These are phyloP conservation scores for Dendrocalamus latiflorus DNA, from an alignment of 202 grass and related monocot genomes.

Conservation along the genomic window DNA sequence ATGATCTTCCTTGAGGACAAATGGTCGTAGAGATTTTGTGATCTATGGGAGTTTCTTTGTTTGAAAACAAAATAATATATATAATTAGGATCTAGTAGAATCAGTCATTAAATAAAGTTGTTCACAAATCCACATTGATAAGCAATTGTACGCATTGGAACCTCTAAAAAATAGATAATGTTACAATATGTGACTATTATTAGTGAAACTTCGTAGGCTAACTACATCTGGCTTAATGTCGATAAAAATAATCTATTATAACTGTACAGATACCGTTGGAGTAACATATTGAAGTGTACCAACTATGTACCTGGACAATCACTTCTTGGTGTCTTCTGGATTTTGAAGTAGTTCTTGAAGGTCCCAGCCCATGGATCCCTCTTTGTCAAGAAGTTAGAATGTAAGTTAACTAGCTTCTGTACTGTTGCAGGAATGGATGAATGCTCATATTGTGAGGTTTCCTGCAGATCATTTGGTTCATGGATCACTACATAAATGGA, in stretches of 20 bases:
- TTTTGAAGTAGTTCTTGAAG: slow-evolving; percentile 64
- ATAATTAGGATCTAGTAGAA: too few species aligned
- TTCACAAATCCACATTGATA: background rate
- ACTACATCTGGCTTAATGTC: background rate
- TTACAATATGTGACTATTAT: background rate
- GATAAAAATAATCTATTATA: background rate
- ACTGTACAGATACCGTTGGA: background rate
- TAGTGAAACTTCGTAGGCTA: background rate
- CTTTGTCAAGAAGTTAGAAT: too few species aligned
- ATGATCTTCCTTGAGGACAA: too few species aligned
- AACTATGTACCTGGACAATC: slow-evolving; percentile 70
- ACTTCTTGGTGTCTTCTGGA: slow-evolving; percentile 64
- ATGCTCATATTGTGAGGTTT: too few species aligned
- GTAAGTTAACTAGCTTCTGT: too few species aligned
- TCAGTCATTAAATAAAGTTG: background rate
- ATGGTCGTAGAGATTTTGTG: too few species aligned
- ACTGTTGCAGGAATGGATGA: too few species aligned
- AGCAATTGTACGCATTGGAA: background rate
- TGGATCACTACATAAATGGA: too few species aligned
- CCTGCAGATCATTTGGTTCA: too few species aligned
- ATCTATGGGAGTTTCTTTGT: too few species aligned
- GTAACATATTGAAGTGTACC: background rate
- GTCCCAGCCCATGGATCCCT: background rate
- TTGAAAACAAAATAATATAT: too few species aligned
- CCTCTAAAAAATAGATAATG: background rate